Evolutionary conservation across 257 asterid species (phyloP), one percentile per base, ranked within the genome.

Genomic region (Forsythia viridissima): DNA sequence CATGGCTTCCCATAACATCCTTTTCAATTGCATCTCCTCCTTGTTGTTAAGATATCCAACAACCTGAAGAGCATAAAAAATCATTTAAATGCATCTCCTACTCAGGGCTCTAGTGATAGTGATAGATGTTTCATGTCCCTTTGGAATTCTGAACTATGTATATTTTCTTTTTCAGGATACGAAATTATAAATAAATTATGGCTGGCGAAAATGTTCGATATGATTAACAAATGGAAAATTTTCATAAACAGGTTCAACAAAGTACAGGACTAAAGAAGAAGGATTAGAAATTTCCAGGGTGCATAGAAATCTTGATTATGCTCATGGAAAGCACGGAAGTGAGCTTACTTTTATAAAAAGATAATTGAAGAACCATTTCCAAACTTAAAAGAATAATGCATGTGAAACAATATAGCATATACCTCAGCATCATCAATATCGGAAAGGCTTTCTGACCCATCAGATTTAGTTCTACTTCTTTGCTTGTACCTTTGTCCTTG

Each of bases 391-490:
- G 6, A 74, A 43, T 75, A 82, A 65, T 52, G 9, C 61, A 68
- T 18, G 37, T 39, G 57, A 69, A 24, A 70, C 36, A 55, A 77
- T 67, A 52, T 7, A 12, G 24, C 69, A 48, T 38, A 46, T 82
- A 91, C 93, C 91, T 91, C 92, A 61, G 81, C 77, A 84, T 91
- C 96, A 86, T 87, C 90, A 63, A 89, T 83, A 78, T 81, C 91
- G 18, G 91, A 85, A 73, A 82, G 84, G 71, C 74, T 76, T 52
- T 84, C 84, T 4, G 87, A 69, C 30, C 75, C 81, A 34, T 77
- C 66, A 24, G 5, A 73, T 76, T 79, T 74, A 74, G 72, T 76
- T 71, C 44, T 68, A 10, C 71, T 82, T 72, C 59, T 42, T 44
- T 6, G 51, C 80, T 75, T 73, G 77, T 12, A 76, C 66, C 75